Base-by-base conservation (phyloP, 192 early-diverging fungal genomes). In the Umbelopsis sp. region DNA sequence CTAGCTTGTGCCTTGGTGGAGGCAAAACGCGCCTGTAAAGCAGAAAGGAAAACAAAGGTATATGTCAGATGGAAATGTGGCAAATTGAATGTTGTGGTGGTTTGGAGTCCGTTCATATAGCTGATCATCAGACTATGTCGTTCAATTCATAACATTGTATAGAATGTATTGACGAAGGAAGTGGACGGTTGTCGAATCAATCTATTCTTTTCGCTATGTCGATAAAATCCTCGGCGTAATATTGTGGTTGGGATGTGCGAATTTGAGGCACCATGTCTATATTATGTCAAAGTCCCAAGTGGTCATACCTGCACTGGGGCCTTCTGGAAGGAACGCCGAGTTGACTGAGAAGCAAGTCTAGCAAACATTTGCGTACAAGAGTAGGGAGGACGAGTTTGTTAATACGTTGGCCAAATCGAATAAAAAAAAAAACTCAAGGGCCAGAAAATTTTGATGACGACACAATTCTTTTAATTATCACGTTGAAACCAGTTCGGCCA, bases 321-420 rank as follows among this genome's bases (percentile, higher is more conserved):
- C 31, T 62, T 62, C 31, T 62, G 56, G 29, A 62, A 62, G 36
- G 80, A 47, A 38, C 74, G 80, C 38, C 76, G 77, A 41, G 76
- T 65, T 65, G 79, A 49, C 43, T 75, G 76, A 67, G 74, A 44
- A 43, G 82, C 68, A 66, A 83, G 41, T 45, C 82, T 56, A 51
- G 79, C 44, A 66, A 83, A 83, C 82, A 83, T 81, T 53, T 62
- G 68, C 44, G n/a, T 44, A 74, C 36, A 68, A 62, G 56, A 62
- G 56, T 62, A 62, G 56, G 56, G 56, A 62, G 56, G 56, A 62
- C 56, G 56, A 62, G 56, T 32, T 62, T 62, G 56, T 34, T 32
- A 34, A 34, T 34, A 4, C 26, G 29, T n/a, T 20, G 56, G 29
- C 26, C 29, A 34, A 62, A 34, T 22, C 56, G 29, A 62, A 62